A percentile compares a stretch with the other conserved stretches of the same genome.
Evolutionary conservation across 805 yeast species (phyloP).

Genomic region (Saturnispora saitoi): DNA sequence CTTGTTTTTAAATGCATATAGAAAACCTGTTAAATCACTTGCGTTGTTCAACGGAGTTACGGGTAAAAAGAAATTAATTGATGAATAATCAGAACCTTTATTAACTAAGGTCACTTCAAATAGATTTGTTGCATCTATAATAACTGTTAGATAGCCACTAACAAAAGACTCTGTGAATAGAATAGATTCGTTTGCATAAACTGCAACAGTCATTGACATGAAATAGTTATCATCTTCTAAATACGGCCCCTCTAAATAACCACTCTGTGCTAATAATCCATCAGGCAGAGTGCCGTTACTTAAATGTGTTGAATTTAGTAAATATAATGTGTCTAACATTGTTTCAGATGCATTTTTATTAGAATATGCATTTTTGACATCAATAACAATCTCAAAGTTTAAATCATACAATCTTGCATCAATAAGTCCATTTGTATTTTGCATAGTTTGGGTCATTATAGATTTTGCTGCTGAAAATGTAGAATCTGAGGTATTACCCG

Average conservation of each 20-base stretch:
- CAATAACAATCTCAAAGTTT: conserved; percentile 38
- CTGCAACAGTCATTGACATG: conserved; percentile 71
- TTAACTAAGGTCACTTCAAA: conserved; percentile 24
- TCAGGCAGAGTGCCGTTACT: conserved; percentile 31
- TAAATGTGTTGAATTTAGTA: conserved; percentile 14
- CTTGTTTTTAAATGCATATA: conserved; percentile 36
- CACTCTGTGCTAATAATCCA: conserved; percentile 33
- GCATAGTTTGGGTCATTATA: conserved; percentile 51
- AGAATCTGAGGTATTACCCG: conserved; percentile 57
- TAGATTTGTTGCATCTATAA: conserved; percentile 34
- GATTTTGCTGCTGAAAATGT: conserved; percentile 39
- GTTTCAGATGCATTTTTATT: conserved; percentile 28
- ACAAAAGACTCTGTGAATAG: conserved; percentile 47
- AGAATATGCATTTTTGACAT: conserved; percentile 30
- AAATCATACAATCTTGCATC: conserved; percentile 64
- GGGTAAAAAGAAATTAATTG: conserved; percentile 22
- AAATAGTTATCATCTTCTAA: conserved; percentile 39
- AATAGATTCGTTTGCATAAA: conserved; percentile 66
- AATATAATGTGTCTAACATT: conserved; percentile 36
- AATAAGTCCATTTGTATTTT: conserved; percentile 54
- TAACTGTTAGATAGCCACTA: conserved; percentile 63
- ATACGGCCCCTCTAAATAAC: conserved; percentile 63
- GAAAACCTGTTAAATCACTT: conserved; percentile 28
- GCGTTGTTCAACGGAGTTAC: conserved; percentile 17
- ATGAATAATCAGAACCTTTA: conserved; percentile 26